Percentiles rank a stretch among this genome's conserved stretches.
These are phyloP conservation scores for Acer negundo DNA, from an alignment of 345 rosid genomes.

Conservation along the genomic window DNA sequence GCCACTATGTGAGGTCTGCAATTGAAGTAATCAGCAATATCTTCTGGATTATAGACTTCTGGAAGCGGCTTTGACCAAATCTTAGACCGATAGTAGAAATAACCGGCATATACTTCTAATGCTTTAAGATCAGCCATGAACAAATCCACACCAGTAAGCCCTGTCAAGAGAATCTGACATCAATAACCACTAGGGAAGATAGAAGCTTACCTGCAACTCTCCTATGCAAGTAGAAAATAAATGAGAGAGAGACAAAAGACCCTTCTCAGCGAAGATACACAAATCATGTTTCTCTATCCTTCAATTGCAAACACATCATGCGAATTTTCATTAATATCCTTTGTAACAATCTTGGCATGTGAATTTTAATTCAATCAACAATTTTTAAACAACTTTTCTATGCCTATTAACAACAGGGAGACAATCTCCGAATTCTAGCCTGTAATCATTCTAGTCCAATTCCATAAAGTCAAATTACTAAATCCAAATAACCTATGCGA, in stretches of 20 bases:
- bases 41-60: slow-evolving; percentile 74
- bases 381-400: not conserved
- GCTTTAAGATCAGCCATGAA: slow-evolving; percentile 92
- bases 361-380: not conserved
- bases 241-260: not conserved
- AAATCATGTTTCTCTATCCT: not conserved
- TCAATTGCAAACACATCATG: not conserved
- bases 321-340: not conserved
- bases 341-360: not conserved
- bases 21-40: slow-evolving; percentile 72
- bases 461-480: too few relatives aligned
- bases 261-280: not conserved
- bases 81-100: slow-evolving; percentile 63
- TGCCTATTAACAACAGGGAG: not conserved
- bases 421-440: not conserved
- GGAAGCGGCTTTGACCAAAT: slow-evolving; percentile 93
- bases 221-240: not conserved
- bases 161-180: slow-evolving; percentile 39
- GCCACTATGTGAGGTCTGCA: slow-evolving; percentile 90
- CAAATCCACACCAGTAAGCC: slow-evolving; percentile 78
- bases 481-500: too few relatives aligned
- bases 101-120: slow-evolving; percentile 71
- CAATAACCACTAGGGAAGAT: slow-evolving; percentile 12
- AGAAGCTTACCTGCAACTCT: not conserved
- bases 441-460: too few relatives aligned